Base-by-base conservation (phyloP, 2,329 filamentous ascomycete genomes). In the Hypoxylon sp. region DNA sequence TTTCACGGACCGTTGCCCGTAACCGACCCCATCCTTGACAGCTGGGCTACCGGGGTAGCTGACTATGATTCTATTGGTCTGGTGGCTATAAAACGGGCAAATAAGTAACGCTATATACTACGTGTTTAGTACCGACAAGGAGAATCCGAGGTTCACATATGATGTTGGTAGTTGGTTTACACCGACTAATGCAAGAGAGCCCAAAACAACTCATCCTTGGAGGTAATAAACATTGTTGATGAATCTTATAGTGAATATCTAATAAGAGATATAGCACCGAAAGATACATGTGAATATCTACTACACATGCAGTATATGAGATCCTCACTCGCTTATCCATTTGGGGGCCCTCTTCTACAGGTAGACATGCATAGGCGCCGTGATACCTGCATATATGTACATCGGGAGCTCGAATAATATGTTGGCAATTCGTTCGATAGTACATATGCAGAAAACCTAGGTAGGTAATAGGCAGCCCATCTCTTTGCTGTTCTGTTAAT, bases 291-390 rank as follows among this genome's bases (percentile, higher is more conserved):
- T n/a, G n/a, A n/a, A 25, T 32, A 35, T 19, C 5, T 21, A n/a
- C 12, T 40, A n/a, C 23, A 31, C 25, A 2, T 44, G 35, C 13
- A 4, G 34, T 35, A 34, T 48, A 27, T 40, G 27, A 36, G 47
- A 47, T 48, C 31, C 26, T 25, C 46, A 8, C 23, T 44, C 52
- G 42, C 47, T 43, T 48, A 45, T 55, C 43, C 40, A 19, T 54
- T 43, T 40, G 47, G 41, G 32, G 31, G 25, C 23, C 47, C 35
- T 58, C 60, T 58, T 25, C 51, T n/a, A n/a, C n/a, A n/a, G 52
- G 37, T 45, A 49, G 34, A 51, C 46, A 26, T 63, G 61, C 66
- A 64, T 68, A 67, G 59, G 60, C 65, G 63, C 63, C 58, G 60
- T 57, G 55, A 57, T 57, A 63, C 59, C 44, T 58, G 44, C 44